Conservation (phyloP, 768 basidiomycete species). For the Podaxis pistillaris region DNA sequence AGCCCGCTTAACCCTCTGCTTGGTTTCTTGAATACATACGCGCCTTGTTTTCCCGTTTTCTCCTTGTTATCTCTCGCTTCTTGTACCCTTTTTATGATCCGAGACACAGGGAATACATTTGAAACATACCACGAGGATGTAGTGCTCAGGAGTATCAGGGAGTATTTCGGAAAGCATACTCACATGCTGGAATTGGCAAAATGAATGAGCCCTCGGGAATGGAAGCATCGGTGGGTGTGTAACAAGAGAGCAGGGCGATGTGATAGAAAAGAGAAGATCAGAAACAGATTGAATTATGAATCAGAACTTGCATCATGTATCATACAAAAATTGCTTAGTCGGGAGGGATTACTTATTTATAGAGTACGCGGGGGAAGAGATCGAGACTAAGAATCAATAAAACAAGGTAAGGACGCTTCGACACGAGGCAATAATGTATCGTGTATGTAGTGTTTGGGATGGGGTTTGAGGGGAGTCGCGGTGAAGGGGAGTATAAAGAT, state of each 20-base stretch:
- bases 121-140: neutral
- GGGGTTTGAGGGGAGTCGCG: neutral
- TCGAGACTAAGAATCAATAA: neutral
- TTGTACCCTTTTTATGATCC: neutral
- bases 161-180: neutral
- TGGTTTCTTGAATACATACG: neutral
- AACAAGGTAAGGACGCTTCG: neutral
- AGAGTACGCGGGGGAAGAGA: neutral
- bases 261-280: neutral
- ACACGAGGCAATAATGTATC: neutral
- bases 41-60: neutral
- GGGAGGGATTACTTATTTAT: neutral
- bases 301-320: neutral
- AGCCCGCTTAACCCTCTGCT: constrained; percentile 7
- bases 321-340: neutral
- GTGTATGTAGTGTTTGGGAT: neutral
- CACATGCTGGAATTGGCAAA: neutral
- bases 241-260: neutral
- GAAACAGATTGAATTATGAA: neutral
- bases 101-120: neutral
- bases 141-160: neutral
- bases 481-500: neutral
- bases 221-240: too few species aligned
- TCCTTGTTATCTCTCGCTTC: neutral
- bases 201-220: neutral